A percentile compares a stretch with the other conserved stretches of the same genome.
phyloP scores from a whole-genome alignment of 768 basidiomycete genomes.

The Russula brevipes region DNA sequence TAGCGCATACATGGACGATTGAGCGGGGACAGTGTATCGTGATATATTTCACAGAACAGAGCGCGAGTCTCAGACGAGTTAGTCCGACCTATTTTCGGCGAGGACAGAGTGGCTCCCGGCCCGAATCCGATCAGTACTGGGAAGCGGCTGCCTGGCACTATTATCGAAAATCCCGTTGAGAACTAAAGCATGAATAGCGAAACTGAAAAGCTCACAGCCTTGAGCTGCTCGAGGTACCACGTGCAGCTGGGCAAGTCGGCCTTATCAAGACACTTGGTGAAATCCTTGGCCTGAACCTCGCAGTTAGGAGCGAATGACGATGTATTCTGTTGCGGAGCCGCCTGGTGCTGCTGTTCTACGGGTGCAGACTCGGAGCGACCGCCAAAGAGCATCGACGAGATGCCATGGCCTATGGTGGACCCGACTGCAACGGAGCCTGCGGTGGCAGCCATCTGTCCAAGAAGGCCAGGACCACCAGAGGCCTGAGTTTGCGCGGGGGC shows the following conservation, averaged over 20 bases:
- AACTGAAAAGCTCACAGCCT: conserved; percentile 57
- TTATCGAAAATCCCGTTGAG: neutral
- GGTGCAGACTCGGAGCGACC: conserved; percentile 45
- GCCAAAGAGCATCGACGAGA: conserved; percentile 87
- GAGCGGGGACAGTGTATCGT: conserved; percentile 1
- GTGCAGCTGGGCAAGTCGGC: conserved; percentile 73
- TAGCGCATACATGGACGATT: neutral
- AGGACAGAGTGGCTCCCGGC: neutral
- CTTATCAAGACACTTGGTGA: conserved; percentile 80
- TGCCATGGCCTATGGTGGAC: conserved; percentile 83
- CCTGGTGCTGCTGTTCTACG: conserved; percentile 40
- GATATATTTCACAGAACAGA: neutral
- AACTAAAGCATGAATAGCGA: neutral
- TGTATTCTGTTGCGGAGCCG: conserved; percentile 44
- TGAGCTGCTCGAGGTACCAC: conserved; percentile 85
- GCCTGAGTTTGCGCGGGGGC: conserved; percentile 32
- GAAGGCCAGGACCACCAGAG: conserved; percentile 55
- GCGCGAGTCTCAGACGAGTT: neutral
- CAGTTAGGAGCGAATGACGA: conserved; percentile 54
- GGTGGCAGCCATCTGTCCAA: conserved; percentile 84
- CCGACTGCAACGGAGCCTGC: conserved; percentile 88
- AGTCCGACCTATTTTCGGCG: neutral
- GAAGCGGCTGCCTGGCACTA: conserved; percentile 26
- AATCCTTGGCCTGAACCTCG: conserved; percentile 80
- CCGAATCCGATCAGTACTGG: conserved; percentile 21